A percentile compares a stretch with the other conserved stretches of the same genome.
Evolutionary conservation across 106 monocot species (phyloP).

Genomic region (Dendrobium chrysotoxum): DNA sequence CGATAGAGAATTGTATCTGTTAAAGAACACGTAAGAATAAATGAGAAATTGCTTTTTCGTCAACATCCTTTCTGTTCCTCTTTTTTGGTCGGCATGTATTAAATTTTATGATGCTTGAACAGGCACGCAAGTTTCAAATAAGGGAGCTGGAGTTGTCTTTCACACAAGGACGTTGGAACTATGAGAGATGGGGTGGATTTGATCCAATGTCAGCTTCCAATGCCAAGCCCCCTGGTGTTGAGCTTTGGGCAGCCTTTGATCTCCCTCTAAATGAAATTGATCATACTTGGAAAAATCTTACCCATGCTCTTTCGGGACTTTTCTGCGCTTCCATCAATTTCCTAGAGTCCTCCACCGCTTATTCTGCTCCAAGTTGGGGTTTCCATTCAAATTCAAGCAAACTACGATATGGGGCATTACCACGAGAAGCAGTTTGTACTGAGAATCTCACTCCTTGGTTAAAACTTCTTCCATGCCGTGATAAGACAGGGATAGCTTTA

Average conservation of each 20-base stretch:
- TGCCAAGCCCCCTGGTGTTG: conserved; percentile 96
- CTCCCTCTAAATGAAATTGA: conserved; percentile 54
- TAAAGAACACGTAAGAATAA: not conserved
- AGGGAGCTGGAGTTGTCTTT: conserved; percentile 81
- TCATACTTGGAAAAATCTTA: conserved; percentile 76
- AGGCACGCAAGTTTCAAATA: conserved; percentile 75
- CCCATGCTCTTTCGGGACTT: conserved; percentile 90
- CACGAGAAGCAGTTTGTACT: conserved; percentile 94
- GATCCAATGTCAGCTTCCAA: conserved; percentile 69
- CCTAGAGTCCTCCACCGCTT: conserved; percentile 71
- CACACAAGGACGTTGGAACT: conserved; percentile 96
- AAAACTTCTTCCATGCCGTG: conserved; percentile 92
- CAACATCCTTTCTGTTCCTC: not conserved
- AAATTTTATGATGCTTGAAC: conserved; percentile 22
- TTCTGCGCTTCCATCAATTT: conserved; percentile 96
- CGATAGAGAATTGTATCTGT: not conserved
- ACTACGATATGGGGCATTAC: conserved; percentile 85
- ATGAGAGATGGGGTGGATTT: conserved; percentile 79
- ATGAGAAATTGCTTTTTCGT: not conserved
- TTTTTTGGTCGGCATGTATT: not conserved
- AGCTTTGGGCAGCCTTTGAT: conserved; percentile 85
- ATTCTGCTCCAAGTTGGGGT: conserved; percentile 71
- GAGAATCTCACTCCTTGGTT: conserved; percentile 99
- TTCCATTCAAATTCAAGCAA: conserved; percentile 46
- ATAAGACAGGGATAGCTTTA: conserved; percentile 86